Base-by-base conservation (phyloP, 768 basidiomycete species). In the Solioccasus polychromus region DNA sequence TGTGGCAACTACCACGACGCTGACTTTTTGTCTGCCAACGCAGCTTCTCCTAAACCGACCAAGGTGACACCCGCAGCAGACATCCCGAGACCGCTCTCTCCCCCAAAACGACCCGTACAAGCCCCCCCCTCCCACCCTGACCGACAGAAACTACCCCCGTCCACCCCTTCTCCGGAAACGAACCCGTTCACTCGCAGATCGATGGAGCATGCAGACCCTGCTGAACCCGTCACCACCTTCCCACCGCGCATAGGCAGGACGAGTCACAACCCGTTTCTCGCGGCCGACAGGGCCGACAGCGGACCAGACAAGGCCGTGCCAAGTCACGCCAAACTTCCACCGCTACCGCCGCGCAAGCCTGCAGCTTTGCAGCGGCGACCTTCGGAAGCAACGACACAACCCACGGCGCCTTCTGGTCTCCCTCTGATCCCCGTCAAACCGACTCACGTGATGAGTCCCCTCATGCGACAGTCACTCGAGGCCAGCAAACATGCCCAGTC, bases 391-490 rank as follows among this genome's bases (percentile, higher is more conserved):
- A 29, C 52, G 29, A 32, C 32, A 0, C 28, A 44, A 8, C 30
- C 47, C 44, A 42, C 43, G 1, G 42, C 50, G 14, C 48, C 30
- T 4, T 41, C 43, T 3, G 48, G 44, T 23, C 41, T 54, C 40
- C 56, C 63, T 24, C 44, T 59, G 20, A 58, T 51, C 49, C 68
- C 52, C n/a, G 10, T 31, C 22, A 65, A 45, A 23, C 55, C 65
- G 3, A 47, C 51, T 3, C 83, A 86, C 43, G 64, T 79, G 23
- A 80, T 79, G 19, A 83, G 80, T 10, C 73, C 76, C 0, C 67
- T 87, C n/a, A 87, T 87, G 68, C 76, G 77, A 48, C 86, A 89
- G 62, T 82, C 79, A 18, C 68, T 91, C 1, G 80, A 85, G 42
- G 88, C 88, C 6, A 81, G 78, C 46, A 85, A 86, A 56, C 76